Evolutionary conservation across 2,329 filamentous ascomycete genomes (phyloP).

Genomic region (Diaporthe destruens): DNA sequence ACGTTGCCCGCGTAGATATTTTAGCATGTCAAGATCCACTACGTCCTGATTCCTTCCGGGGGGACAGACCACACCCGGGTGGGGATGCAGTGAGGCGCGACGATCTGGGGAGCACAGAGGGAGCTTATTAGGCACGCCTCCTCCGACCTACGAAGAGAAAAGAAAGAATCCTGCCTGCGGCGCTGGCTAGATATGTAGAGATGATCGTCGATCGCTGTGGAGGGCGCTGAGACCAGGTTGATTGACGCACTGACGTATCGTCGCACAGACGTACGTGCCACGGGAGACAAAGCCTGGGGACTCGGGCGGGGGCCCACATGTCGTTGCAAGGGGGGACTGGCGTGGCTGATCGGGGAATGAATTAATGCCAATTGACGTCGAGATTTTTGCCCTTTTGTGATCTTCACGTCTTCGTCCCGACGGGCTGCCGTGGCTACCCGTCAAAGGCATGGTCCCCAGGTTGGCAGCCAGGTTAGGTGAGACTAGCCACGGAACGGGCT

Average conservation of each 20-base stretch:
- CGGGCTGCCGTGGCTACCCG: neutral
- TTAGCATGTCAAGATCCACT: slow-evolving; percentile 17
- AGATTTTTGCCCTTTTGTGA: slow-evolving; percentile 19
- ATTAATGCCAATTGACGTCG: neutral
- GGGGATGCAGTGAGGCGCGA: neutral
- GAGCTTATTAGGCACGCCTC: too few relatives aligned
- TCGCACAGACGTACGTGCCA: too few relatives aligned
- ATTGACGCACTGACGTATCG: slow-evolving; percentile 2
- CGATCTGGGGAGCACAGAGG: neutral
- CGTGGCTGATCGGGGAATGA: neutral
- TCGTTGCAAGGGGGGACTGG: neutral
- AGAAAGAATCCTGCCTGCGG: neutral
- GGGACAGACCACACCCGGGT: neutral
- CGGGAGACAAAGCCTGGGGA: neutral
- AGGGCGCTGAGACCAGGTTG: neutral
- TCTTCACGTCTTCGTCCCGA: neutral
- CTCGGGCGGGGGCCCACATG: neutral
- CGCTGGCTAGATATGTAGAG: neutral
- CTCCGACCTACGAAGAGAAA: too few relatives aligned
- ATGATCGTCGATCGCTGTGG: neutral
- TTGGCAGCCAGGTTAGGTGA: neutral
- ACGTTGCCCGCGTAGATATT: slow-evolving; percentile 10
- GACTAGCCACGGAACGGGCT: neutral
- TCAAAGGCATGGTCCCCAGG: too few relatives aligned
- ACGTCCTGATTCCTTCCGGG: neutral